Evolutionary conservation across 108 stramenopile genomes (phyloP), one percentile per base, ranked within the genome.

Genomic region (Skeletonema grethae): DNA sequence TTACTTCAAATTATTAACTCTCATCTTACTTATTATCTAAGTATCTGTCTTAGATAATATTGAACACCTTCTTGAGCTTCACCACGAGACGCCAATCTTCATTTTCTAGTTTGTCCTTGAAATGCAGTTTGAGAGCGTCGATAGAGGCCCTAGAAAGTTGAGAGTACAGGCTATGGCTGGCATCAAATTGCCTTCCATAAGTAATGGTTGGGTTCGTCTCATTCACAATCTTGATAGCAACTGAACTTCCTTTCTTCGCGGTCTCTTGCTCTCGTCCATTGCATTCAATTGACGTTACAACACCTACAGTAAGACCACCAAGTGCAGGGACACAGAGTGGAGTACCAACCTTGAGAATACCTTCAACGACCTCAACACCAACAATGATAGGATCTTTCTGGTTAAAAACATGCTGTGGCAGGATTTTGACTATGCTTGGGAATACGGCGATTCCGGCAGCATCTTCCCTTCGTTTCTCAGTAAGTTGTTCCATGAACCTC

Each of bases 371-470:
- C 77, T 98, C 97, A 28, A 95, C 84, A 62, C 99, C 99, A 38
- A 99, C 85, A 74, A 99, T 97, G 72, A 99, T 98, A 56, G 99
- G 99, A 74, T 99, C 97, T 70, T 97, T 98, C 72, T 95, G 95
- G 73, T 99, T 99, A 87, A 99, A 99, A 46, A 99, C 84, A 80
- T 97, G 95, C 62, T 98, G 88, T 3, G 96, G 96, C 55, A 98
- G 79, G 77, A 99, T 98, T 82, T 95, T 96, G 83, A 90, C 66
- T 45, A 95, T 88, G 59, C 86, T 88, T 13, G 97, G 99, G 84
- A 95, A 95, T 20, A 95, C 94, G 65, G 94, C 94, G 34, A 95
- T 81, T 43, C 80, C 88, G 48, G 84, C 82, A 15, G 97, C 94
- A 61, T 95, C 96, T 62, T 90, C 87, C 60, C 94, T 82, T 75